Evolutionary conservation across 305 asterid genomes (phyloP), one percentile per base, ranked within the genome.

Genomic region (Coffea humblotiana): DNA sequence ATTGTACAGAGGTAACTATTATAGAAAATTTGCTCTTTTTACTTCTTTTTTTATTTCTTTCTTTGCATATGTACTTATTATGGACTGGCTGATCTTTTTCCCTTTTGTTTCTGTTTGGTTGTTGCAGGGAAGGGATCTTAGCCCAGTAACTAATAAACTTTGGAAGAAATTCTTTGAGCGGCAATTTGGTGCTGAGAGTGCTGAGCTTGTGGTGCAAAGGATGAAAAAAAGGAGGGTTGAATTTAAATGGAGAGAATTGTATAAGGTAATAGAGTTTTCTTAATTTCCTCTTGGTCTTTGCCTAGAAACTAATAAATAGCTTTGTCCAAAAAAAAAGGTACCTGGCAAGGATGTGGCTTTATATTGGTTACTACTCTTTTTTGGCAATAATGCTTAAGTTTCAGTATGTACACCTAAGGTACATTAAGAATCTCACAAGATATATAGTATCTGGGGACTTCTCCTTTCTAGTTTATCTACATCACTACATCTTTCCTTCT

Each of bases 41-140:
- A 60, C 13, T 40, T 8, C 0, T 21, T 13, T 35, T 63, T 19
- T 61, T 63, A n/a, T 9, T 76, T 16, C 70, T 76, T 29, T 64
- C 21, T 10, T 25, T 72, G 25, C 52, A 21, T 4, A 4, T 25
- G 25, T n/a, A 63, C 32, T 7, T 40, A 64, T 13, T 23, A 49
- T 76, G 35, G 21, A 58, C 29, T 61, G 58, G 58, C 48, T 40
- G 27, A 51, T 75, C 6, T 16, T n/a, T 23, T 48, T 29, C 25
- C 9, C 27, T 76, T 18, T 51, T 19, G 12, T 37, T 72, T 77
- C 61, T 81, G 19, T 81, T 72, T 48, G 84, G 8, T 79, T 74
- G 37, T 87, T 88, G 76, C 86, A 96, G 98, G 94, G 81, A 78
- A 89, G 96, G 82, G 98, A 94, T 90, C 99, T 96, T 82, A 93